Evolutionary conservation across 129 eudicot species (phyloP), one percentile per base, ranked within the genome.

Genomic region (Tanacetum coccineum): DNA sequence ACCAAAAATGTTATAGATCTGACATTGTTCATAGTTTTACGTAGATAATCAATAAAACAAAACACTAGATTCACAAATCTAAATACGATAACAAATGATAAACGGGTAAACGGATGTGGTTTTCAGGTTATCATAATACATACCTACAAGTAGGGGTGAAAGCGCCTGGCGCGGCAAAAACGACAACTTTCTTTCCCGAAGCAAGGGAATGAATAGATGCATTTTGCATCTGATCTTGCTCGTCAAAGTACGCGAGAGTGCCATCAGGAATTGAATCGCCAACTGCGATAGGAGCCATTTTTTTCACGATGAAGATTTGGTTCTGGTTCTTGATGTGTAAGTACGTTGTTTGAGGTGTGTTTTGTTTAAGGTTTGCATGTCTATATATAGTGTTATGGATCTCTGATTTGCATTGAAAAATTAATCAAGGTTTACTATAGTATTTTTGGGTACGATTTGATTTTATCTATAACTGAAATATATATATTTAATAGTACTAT

Each of bases 121-220:
- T n/a, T n/a, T n/a, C n/a, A n/a, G n/a, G n/a, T n/a, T n/a, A n/a
- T n/a, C n/a, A n/a, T n/a, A n/a, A n/a, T 8, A 6, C 45, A 45
- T 64, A 87, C 93, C 95, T 87, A 88, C 95, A 81, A 67, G 93
- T 76, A 6, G 96, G 92, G 60, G 95, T 85, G 81, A 85, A 87
- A 9, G 90, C 93, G 26, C 95, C 94, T 57, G 86, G 97, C 67
- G 79, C 87, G 47, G 80, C 96, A 63, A 87, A 81, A n/a, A 91
- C 61, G 70, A 91, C 65, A 78, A 82, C 83, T 74, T 87, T 91
- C 66, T 87, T 83, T 13, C 92, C 94, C 67, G 87, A 81, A 30
- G 90, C 86, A 9, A 87, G 83, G 13, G 87, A 84, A 79, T 87
- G 91, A 11, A 89, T 50, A 19, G 96, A 79, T 15, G 69, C 88